Percentiles rank a stretch among this genome's conserved stretches.
These are phyloP conservation scores for Monosporozyma aquatica DNA, from an alignment of 805 yeast species.

Conservation along the genomic window DNA sequence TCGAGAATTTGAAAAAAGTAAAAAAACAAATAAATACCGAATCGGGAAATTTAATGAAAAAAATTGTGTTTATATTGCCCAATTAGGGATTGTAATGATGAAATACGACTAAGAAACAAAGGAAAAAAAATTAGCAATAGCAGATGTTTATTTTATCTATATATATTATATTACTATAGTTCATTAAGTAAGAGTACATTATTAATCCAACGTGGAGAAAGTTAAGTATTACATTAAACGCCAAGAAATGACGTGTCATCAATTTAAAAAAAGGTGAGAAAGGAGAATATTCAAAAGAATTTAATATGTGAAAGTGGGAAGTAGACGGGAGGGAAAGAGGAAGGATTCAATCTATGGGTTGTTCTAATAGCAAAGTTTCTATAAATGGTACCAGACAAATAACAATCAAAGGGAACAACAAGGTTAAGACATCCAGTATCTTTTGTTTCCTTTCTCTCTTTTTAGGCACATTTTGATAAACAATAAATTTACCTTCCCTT, in stretches of 20 bases:
- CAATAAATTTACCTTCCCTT: slow-evolving; percentile 1
- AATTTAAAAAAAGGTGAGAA: no score
- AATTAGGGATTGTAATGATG: not conserved
- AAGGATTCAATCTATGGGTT: not conserved
- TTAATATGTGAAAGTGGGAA: no score
- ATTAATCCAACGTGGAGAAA: no score
- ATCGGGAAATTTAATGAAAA: no score
- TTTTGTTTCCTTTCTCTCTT: not conserved
- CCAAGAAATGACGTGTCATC: no score
- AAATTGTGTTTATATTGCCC: slow-evolving; percentile 1
- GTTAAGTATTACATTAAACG: not conserved
- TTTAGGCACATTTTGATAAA: slow-evolving; percentile 2
- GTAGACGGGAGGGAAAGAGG: not conserved
- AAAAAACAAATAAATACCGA: not conserved
- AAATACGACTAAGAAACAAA: not conserved
- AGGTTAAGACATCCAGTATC: not conserved
- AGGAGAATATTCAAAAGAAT: not conserved
- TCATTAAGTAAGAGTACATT: no score
- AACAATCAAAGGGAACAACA: slow-evolving; percentile 2
- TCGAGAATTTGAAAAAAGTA: not conserved
- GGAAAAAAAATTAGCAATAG: not conserved
- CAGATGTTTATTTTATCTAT: not conserved
- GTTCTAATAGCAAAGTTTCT: slow-evolving; percentile 1
- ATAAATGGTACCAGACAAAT: slow-evolving; percentile 3
- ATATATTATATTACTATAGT: no score